Base-by-base conservation (phyloP, 2,329 filamentous ascomycete genomes). In the Penicillium sp. region DNA sequence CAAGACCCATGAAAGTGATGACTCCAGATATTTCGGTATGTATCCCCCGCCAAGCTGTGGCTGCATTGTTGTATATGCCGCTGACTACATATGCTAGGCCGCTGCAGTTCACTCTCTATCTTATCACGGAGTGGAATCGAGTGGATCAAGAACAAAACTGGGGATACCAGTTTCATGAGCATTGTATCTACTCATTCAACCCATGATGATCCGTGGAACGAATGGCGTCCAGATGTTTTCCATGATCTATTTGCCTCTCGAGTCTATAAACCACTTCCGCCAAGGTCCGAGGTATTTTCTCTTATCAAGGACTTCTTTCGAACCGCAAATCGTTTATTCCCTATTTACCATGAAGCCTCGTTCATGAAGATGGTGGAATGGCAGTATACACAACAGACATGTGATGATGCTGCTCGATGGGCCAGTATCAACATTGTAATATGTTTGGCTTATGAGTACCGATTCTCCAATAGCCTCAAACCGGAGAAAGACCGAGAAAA, bases 251-350 rank as follows among this genome's bases (percentile, higher is more conserved):
- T 98, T 76, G 84, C 87, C 54, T 87, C 92, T 16, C 87, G 87
- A 6, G 83, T 96, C 27, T 97, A 92, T 79, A 88, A 88, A 54
- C 87, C 87, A 19, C 76, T 97, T 22, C 93, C 93, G 3, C 81
- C 90, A 1, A 93, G 95, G 74, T 81, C 86, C n/a, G 92, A 96
- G 75, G 91, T 92, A 0, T 78, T 96, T 59, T 92, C 90, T 4
- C 78, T 97, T 39, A 82, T 96, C 52, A 90, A 89, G 71, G 93
- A 97, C 74, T 98, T 89, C 69, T 98, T 98, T 65, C 90, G 93
- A 67, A 96, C 96, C 73, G 96, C 97, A 80, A 98, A 98, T 78
- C 92, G 90, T 82, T 93, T 97, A 82, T 96, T 97, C 70, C 93
- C 93, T 2, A 82, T 98, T 4, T 98, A 96, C 70, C 93, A 97